Conservation (phyloP, 352 stramenopile genomes). For the Blastocystis sp. region DNA sequence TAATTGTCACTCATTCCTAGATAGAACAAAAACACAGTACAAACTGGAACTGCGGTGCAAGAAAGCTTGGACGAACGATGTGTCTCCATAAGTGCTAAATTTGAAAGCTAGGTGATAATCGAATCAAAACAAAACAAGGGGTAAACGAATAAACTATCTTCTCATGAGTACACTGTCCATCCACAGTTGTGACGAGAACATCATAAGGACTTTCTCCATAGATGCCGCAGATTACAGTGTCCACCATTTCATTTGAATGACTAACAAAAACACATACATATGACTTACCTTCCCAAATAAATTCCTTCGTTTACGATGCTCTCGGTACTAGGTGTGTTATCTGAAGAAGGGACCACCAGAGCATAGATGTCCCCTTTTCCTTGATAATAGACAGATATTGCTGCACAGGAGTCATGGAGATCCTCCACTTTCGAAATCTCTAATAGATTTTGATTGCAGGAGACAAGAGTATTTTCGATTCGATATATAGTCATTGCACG, state of each 20-base stretch:
- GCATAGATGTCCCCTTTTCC: constrained; percentile 6
- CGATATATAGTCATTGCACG: neutral
- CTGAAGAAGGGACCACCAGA: neutral
- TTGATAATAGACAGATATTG: neutral
- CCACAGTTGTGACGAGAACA: neutral
- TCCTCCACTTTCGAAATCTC: neutral
- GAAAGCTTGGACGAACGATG: neutral
- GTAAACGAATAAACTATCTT: neutral
- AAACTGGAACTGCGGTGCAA: neutral
- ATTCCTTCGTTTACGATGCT: constrained; percentile 4
- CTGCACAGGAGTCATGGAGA: neutral
- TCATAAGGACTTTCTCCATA: neutral
- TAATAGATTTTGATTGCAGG: neutral
- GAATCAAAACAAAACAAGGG: neutral
- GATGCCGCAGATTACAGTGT: neutral
- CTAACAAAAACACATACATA: neutral
- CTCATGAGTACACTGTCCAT: neutral
- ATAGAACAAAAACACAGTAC: neutral
- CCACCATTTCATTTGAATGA: neutral
- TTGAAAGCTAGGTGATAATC: neutral
- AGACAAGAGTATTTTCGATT: neutral
- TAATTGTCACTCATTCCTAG: neutral
- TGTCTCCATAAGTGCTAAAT: neutral
- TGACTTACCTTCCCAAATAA: neutral
- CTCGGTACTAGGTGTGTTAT: neutral